phyloP scores from a whole-genome alignment of 768 basidiomycete genomes.

The Leccinum uliginosum region DNA sequence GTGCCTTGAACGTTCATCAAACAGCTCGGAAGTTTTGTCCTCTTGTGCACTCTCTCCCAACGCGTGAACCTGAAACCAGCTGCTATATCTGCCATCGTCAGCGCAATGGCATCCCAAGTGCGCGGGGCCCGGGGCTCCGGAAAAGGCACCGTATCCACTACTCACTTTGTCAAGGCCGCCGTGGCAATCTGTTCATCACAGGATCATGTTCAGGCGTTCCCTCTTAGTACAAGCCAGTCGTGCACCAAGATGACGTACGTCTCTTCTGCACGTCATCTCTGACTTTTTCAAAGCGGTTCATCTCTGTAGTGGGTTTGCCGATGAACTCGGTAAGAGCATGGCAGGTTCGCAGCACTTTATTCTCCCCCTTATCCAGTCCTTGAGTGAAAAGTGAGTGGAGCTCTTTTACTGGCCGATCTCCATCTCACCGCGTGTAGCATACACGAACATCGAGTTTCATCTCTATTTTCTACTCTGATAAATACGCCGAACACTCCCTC shows the following conservation, averaged over 20 bases:
- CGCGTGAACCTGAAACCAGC: slow-evolving; percentile 54
- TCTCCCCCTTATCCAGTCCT: slow-evolving; percentile 43
- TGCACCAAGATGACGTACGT: slow-evolving; percentile 51
- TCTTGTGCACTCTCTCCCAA: slow-evolving; percentile 66
- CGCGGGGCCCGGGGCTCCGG: slow-evolving; percentile 17
- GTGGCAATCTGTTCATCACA: slow-evolving; percentile 66
- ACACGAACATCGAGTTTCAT: slow-evolving; percentile 25
- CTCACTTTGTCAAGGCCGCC: slow-evolving; percentile 61
- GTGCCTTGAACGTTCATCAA: background rate
- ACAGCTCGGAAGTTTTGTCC: slow-evolving; percentile 70
- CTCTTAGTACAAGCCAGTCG: slow-evolving; percentile 33
- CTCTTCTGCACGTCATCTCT: background rate
- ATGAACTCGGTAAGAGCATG: slow-evolving; percentile 42
- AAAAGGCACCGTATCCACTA: slow-evolving; percentile 38
- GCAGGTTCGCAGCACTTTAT: slow-evolving; percentile 53
- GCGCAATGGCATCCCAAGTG: slow-evolving; percentile 49
- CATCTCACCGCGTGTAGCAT: slow-evolving; percentile 24
- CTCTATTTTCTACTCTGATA: slow-evolving; percentile 29
- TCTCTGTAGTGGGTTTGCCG: slow-evolving; percentile 39
- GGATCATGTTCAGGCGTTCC: slow-evolving; percentile 46
- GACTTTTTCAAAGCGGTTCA: background rate
- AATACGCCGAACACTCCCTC: slow-evolving; percentile 21
- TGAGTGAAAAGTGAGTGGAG: slow-evolving; percentile 39
- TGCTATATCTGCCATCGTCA: slow-evolving; percentile 58
- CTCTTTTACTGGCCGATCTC: background rate